phyloP scores from a whole-genome alignment of 768 basidiomycete genomes.

The Trametes cinnabarina region DNA sequence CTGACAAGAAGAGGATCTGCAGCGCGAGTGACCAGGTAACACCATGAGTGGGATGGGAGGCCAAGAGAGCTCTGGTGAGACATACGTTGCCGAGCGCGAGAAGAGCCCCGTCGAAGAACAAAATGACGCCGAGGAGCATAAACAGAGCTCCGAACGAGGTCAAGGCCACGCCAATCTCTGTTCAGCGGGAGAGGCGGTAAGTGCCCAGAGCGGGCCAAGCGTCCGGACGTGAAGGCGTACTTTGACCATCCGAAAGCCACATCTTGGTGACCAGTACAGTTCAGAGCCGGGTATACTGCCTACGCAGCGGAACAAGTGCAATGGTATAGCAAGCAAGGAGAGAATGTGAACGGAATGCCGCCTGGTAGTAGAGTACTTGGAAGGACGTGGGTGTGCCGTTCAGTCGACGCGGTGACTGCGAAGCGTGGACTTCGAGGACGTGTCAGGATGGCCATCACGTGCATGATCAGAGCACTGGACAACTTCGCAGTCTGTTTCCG shows the following conservation, averaged over 20 bases:
- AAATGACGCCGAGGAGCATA: conserved; percentile 93
- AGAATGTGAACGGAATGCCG: no score
- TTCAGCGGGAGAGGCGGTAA: neutral
- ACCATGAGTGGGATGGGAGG: neutral
- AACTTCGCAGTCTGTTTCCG: no score
- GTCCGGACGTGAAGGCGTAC: conserved; percentile 30
- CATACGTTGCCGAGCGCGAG: conserved; percentile 95
- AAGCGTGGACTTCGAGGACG: neutral
- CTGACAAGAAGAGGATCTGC: conserved; percentile 91
- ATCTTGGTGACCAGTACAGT: conserved; percentile 32
- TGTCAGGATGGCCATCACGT: conserved; percentile 1
- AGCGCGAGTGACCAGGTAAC: conserved; percentile 9
- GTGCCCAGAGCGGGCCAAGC: neutral
- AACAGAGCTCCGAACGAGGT: conserved; percentile 94
- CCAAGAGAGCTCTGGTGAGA: no score
- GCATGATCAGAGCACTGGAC: neutral
- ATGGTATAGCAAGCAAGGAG: no score
- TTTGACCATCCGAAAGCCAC: conserved; percentile 70
- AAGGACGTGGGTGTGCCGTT: no score
- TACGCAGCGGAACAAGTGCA: no score
- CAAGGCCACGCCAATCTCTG: conserved; percentile 95
- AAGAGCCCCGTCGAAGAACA: conserved; percentile 95
- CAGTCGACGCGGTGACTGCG: neutral
- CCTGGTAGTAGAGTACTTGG: no score
- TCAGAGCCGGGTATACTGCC: neutral